phyloP scores from a whole-genome alignment of 306 rosid genomes.

The Lathyrus tuberosus region DNA sequence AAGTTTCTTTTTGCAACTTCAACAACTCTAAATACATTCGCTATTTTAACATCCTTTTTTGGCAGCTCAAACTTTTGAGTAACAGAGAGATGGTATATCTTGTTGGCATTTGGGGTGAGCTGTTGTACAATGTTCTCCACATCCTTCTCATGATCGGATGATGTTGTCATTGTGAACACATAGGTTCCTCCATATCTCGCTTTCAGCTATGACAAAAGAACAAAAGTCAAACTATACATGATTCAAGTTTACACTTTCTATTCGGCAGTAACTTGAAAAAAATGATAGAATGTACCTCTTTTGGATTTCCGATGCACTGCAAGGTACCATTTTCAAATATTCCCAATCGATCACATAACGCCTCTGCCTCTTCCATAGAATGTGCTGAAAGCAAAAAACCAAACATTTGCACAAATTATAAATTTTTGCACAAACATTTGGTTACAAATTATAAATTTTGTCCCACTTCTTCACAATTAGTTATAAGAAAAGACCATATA shows the following conservation, averaged over 20 bases:
- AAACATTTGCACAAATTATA: no score
- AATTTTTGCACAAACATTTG: slow-evolving; percentile 15
- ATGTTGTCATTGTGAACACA: no score
- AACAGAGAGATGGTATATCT: slow-evolving; percentile 73
- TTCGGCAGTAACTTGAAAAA: background rate
- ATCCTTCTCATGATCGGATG: no score
- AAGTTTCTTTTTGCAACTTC: slow-evolving; percentile 70
- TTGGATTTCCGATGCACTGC: no score
- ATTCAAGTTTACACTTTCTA: slow-evolving; percentile 13
- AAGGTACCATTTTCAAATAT: no score
- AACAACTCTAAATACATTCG: slow-evolving; percentile 72
- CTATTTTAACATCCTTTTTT: slow-evolving; percentile 69
- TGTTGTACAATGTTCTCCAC: no score
- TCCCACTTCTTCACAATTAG: background rate
- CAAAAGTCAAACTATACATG: slow-evolving; percentile 13
- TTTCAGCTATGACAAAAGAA: slow-evolving; percentile 42
- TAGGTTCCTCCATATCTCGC: no score
- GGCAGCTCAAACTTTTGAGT: slow-evolving; percentile 94
- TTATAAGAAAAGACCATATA: background rate
- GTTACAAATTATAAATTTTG: background rate
- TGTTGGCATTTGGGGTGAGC: slow-evolving; percentile 73
- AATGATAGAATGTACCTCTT: no score
- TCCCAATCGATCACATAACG: no score
- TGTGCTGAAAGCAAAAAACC: no score
- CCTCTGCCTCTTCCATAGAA: no score